Evolutionary conservation across 1,139 yeast genomes (phyloP), one percentile per base, ranked within the genome.

Genomic region (Sugiyamaella pinicola): DNA sequence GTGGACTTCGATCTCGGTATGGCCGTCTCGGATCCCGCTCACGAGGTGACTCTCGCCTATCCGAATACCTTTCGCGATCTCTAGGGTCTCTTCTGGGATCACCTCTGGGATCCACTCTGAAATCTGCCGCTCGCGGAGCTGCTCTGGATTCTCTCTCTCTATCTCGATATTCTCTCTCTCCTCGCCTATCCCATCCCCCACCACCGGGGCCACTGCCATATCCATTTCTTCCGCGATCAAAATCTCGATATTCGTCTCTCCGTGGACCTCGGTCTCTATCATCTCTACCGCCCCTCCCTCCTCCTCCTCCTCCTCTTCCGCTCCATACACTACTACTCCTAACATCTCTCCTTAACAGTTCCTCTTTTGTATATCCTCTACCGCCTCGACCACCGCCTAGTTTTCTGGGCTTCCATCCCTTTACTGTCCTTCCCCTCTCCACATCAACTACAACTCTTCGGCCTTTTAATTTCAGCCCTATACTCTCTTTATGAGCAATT

Each of bases 401-500:
- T 54, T 87, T 67, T 65, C 91, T 70, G 0, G 99, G 99, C 56
- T 79, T 80, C 95, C 96, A 93, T 58, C 78, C 79, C 55, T 86
- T 79, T 12, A 83, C 81, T 0, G 86, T 72, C 33, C 97, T 72
- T 1, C 96, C 95, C 52, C 97, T 74, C 65, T 90, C 98, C 26
- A 84, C 82, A 67, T 93, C 99, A 0, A 87, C 89, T 19, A 89
- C 69, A 3, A 86, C 75, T 4, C 78, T 73, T 42, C 90, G 72
- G 6, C 76, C 80, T 31, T 76, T 74, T 17, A 83, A 67, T 12
- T 67, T 80, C 22, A 81, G 67, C 0, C 88, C 82, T 28, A 84
- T 80, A 33, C 81, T 77, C 37, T 77, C 83, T 31, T 76, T 73
- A n/a, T 79, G 76, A 12, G 95, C 90, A 1, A 68, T 63, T 55